Percentiles rank a stretch among this genome's conserved stretches.
Conservation (phyloP, 1,139 yeast genomes). For the Pneumocystis canis region DNA sequence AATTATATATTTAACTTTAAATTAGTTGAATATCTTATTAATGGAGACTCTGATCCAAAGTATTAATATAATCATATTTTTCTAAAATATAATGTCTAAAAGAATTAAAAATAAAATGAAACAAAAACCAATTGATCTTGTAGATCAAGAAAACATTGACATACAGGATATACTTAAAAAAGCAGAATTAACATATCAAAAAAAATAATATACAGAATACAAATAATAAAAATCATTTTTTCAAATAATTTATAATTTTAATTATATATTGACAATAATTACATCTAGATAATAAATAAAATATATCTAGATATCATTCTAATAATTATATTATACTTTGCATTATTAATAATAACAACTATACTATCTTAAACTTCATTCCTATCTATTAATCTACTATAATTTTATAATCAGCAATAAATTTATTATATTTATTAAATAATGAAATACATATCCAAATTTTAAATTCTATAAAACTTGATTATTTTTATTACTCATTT, state of each 20-base stretch:
- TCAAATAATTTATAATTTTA: background rate
- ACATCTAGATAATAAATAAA: background rate
- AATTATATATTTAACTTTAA: background rate
- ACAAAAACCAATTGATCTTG: slow-evolving; percentile 62
- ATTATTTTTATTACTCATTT: too few species aligned
- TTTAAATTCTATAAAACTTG: background rate
- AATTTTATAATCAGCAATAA: too few species aligned
- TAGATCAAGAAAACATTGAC: slow-evolving; percentile 16
- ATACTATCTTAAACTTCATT: background rate
- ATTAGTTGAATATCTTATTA: slow-evolving; percentile 54
- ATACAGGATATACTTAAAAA: background rate
- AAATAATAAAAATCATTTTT: background rate
- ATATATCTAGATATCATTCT: background rate
- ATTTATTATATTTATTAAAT: background rate
- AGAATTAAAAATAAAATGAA: slow-evolving; percentile 39
- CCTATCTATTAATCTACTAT: background rate
- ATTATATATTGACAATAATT: background rate
- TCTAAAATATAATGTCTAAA: background rate
- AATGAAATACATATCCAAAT: background rate
- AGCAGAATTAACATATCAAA: background rate
- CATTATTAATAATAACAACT: background rate
- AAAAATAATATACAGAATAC: background rate
- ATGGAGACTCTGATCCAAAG: slow-evolving; percentile 82
- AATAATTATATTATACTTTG: background rate
- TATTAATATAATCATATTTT: background rate